phyloP scores from a whole-genome alignment of 139 green algal species.

The Axilococcus clingmanii region DNA sequence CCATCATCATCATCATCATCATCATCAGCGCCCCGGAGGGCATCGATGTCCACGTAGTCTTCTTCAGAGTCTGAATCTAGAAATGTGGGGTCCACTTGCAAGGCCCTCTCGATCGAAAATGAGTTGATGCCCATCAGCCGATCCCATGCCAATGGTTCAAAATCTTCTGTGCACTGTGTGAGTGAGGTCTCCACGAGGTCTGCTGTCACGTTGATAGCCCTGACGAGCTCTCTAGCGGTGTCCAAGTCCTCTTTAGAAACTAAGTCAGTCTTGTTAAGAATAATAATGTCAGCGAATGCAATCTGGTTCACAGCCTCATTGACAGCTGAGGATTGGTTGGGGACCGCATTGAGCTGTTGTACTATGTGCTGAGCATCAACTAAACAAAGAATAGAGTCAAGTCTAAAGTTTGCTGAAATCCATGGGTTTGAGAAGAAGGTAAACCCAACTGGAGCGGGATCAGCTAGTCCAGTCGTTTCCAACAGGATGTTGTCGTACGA shows the following conservation, averaged over 20 bases:
- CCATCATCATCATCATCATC: neutral
- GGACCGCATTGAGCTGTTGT: slow-evolving; percentile 4
- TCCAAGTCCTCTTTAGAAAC: slow-evolving; percentile 34
- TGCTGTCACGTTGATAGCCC: slow-evolving; percentile 60
- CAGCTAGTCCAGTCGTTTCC: slow-evolving; percentile 77
- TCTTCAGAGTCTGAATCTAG: slow-evolving; percentile 53
- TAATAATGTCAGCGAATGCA: slow-evolving; percentile 76
- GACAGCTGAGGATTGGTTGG: slow-evolving; percentile 38
- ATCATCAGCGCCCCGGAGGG: neutral
- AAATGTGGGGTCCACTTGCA: slow-evolving; percentile 61
- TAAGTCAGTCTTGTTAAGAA: slow-evolving; percentile 81
- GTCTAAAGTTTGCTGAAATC: slow-evolving; percentile 56
- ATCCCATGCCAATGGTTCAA: slow-evolving; percentile 11
- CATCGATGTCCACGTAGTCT: slow-evolving; percentile 12
- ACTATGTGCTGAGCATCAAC: slow-evolving; percentile 57
- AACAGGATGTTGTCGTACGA: slow-evolving; percentile 59
- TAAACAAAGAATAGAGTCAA: slow-evolving; percentile 74
- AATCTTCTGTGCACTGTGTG: slow-evolving; percentile 22
- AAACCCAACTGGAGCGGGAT: slow-evolving; percentile 73
- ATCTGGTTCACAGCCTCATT: slow-evolving; percentile 69
- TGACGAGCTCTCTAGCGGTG: slow-evolving; percentile 42
- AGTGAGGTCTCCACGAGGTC: slow-evolving; percentile 56
- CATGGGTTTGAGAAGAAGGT: slow-evolving; percentile 84
- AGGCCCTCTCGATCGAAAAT: slow-evolving; percentile 64
- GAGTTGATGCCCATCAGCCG: slow-evolving; percentile 51